phyloP scores from a whole-genome alignment of 306 rosid genomes.

The Dalbergia oliveri region DNA sequence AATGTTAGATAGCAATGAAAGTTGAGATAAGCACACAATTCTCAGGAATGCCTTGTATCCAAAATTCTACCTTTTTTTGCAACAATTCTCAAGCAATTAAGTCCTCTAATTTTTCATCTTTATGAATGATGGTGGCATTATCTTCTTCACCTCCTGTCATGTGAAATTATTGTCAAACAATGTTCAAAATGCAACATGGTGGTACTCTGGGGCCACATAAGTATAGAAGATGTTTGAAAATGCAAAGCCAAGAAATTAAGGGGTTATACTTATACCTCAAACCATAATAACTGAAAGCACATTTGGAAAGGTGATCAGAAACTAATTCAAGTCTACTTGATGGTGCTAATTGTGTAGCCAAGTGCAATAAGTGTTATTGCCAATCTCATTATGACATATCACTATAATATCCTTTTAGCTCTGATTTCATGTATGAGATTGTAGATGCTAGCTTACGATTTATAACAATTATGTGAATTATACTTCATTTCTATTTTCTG shows the following conservation, averaged over 20 bases:
- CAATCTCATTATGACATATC: background rate
- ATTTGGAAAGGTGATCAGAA: conserved; percentile 58
- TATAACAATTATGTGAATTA: conserved; percentile 45
- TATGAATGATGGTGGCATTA: conserved; percentile 38
- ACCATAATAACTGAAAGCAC: conserved; percentile 51
- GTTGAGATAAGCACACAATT: conserved; percentile 52
- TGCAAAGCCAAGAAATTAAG: background rate
- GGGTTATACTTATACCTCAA: conserved; percentile 46
- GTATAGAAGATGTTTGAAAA: background rate
- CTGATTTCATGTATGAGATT: conserved; percentile 50
- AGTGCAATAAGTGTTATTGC: conserved; percentile 42
- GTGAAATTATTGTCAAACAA: background rate
- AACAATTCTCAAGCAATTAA: conserved; percentile 54
- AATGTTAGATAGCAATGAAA: conserved; percentile 48
- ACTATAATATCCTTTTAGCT: conserved; percentile 37
- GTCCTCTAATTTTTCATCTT: conserved; percentile 32
- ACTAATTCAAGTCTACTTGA: conserved; percentile 40
- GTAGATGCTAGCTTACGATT: conserved; percentile 52
- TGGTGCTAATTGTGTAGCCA: conserved; percentile 58
- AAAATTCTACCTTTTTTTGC: conserved; percentile 38
- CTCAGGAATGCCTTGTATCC: conserved; percentile 63
- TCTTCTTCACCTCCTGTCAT: conserved; percentile 57
- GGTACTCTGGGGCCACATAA: too few relatives aligned
- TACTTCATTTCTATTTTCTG: background rate
- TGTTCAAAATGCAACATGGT: background rate